Evolutionary conservation across 139 green algal species (phyloP).

Genomic region (Pleodorina starrii): DNA sequence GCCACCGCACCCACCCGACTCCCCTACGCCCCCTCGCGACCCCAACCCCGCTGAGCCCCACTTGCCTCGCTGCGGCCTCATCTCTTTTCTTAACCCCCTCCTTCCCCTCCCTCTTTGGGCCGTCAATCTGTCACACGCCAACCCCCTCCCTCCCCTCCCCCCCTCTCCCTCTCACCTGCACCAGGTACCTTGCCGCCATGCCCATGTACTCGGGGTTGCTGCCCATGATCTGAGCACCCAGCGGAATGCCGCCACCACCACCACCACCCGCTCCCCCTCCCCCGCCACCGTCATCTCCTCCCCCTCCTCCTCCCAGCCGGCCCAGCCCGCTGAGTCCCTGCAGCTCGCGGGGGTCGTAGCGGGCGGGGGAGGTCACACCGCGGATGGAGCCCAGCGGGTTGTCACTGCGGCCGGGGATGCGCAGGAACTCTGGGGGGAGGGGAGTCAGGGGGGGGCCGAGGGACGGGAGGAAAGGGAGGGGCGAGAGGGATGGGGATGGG

Average conservation of each 20-base stretch:
- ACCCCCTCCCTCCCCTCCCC: neutral
- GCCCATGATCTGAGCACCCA: conserved; percentile 79
- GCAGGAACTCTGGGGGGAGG: conserved; percentile 74
- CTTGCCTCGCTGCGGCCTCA: too few relatives aligned
- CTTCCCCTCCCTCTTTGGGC: too few relatives aligned
- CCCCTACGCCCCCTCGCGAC: too few relatives aligned
- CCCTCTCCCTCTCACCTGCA: conserved; percentile 30
- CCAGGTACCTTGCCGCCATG: conserved; percentile 62
- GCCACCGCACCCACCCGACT: too few relatives aligned
- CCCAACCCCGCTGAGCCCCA: too few relatives aligned
- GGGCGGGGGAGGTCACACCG: conserved; percentile 45
- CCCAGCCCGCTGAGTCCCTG: too few relatives aligned
- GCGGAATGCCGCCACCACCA: conserved; percentile 48
- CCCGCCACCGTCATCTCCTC: too few relatives aligned
- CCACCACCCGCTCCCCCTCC: too few relatives aligned
- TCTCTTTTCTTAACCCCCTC: too few relatives aligned
- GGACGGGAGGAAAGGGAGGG: neutral
- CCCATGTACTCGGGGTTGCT: conserved; percentile 62
- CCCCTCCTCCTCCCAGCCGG: too few relatives aligned
- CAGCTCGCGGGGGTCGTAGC: conserved; percentile 73
- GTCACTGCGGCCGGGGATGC: conserved; percentile 58
- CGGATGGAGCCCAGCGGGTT: conserved; percentile 43
- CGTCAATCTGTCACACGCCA: too few relatives aligned
- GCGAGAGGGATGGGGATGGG: neutral
- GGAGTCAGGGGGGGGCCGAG: neutral